A percentile compares a stretch with the other conserved stretches of the same genome.
Conservation (phyloP, 441 rosid species). For the Cnidoscolus chayamansa region DNA sequence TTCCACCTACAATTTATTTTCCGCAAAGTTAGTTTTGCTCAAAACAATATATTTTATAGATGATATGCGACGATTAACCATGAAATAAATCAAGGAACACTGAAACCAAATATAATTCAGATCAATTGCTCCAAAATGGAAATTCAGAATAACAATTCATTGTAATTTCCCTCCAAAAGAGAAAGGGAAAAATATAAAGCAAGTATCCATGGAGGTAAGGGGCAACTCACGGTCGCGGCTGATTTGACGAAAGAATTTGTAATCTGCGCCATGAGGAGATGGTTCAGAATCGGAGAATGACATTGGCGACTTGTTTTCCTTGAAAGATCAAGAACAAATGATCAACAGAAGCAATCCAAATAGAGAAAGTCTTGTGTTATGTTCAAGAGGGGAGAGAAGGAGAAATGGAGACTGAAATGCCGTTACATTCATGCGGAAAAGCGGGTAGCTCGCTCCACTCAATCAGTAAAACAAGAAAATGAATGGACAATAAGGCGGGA, state of each 20-base stretch:
- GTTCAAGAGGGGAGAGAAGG: conserved; percentile 19
- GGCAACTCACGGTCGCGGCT: conserved; percentile 70
- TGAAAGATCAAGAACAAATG: background rate
- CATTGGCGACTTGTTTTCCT: conserved; percentile 29
- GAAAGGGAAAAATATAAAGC: background rate
- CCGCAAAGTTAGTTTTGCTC: no score
- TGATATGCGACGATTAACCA: background rate
- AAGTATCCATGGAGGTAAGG: background rate
- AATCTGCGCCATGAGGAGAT: conserved; percentile 47
- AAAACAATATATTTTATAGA: background rate
- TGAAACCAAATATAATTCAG: background rate
- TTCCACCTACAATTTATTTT: no score
- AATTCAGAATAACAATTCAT: background rate
- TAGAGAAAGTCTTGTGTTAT: background rate
- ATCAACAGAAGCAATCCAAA: conserved; percentile 8
- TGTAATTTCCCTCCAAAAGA: background rate
- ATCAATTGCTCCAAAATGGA: background rate
- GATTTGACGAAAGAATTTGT: conserved; percentile 71
- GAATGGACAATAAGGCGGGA: no score
- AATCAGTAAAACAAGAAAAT: no score
- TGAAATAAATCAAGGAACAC: background rate
- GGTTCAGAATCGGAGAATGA: conserved; percentile 71
- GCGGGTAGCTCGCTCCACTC: conserved; percentile 32
- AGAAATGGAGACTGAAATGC: conserved; percentile 24
- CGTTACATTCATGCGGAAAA: conserved; percentile 34